These are phyloP conservation scores for Sodiomyces alkalinus DNA, from an alignment of 2,329 filamentous ascomycete genomes.

Conservation along the genomic window DNA sequence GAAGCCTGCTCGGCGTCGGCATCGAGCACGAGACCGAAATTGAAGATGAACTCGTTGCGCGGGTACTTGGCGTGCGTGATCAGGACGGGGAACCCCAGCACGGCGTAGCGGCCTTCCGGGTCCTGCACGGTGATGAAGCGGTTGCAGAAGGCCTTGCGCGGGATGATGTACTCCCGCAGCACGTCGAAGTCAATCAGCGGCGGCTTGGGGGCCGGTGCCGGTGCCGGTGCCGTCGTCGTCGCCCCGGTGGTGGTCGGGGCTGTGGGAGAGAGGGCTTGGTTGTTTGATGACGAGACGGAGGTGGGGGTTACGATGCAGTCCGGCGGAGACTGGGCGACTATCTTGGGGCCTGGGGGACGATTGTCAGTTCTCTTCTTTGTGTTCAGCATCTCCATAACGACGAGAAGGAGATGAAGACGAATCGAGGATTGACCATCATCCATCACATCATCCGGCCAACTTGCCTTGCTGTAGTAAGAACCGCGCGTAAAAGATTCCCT, in stretches of 20 bases:
- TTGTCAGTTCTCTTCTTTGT: too few species aligned
- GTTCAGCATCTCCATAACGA: too few species aligned
- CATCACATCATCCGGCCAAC: too few species aligned
- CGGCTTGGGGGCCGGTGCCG: constrained; percentile 29
- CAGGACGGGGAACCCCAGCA: constrained; percentile 81
- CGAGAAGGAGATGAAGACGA: too few species aligned
- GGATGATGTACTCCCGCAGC: constrained; percentile 85
- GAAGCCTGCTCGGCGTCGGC: constrained; percentile 52
- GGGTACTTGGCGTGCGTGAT: constrained; percentile 71
- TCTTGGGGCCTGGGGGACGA: constrained; percentile 34
- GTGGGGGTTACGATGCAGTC: constrained; percentile 39
- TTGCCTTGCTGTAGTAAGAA: constrained; percentile 52
- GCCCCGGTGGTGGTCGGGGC: too few species aligned
- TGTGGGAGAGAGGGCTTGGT: constrained; percentile 11
- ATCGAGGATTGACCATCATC: too few species aligned
- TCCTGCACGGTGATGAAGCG: constrained; percentile 71
- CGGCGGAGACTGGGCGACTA: constrained; percentile 46
- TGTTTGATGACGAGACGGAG: not conserved
- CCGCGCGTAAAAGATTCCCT: constrained; percentile 55
- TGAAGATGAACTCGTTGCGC: constrained; percentile 96
- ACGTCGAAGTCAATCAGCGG: constrained; percentile 75
- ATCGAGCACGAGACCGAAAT: constrained; percentile 76
- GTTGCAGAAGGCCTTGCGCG: constrained; percentile 88
- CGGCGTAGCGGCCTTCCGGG: constrained; percentile 51
- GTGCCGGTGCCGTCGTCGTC: constrained; percentile 13